These are phyloP conservation scores for Clonostachys byssicola DNA, from an alignment of 2,329 filamentous ascomycete genomes.

Conservation along the genomic window DNA sequence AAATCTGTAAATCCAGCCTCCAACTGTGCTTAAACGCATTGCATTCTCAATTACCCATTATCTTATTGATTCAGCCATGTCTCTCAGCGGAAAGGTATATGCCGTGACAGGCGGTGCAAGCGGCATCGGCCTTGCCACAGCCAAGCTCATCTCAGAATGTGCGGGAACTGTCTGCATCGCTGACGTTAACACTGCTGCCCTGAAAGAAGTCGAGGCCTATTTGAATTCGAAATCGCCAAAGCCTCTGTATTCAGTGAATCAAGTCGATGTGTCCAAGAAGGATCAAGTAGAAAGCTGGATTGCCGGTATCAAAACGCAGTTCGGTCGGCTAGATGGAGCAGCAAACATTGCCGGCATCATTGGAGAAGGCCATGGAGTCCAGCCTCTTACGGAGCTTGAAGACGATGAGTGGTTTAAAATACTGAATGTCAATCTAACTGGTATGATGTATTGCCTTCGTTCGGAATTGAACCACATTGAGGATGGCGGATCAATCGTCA, in stretches of 20 bases:
- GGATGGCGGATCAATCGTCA: slow-evolving; percentile 53
- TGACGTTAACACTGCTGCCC: slow-evolving; percentile 24
- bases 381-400: slow-evolving; percentile 33
- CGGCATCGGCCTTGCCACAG: slow-evolving; percentile 11
- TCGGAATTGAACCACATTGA: slow-evolving; percentile 33
- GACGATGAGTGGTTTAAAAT: slow-evolving; percentile 44
- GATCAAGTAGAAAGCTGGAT: slow-evolving; percentile 48
- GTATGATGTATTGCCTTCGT: slow-evolving; percentile 46
- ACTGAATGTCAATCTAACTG: slow-evolving; percentile 43
- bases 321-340: slow-evolving; percentile 48
- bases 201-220: slow-evolving; percentile 17
- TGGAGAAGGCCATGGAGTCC: slow-evolving; percentile 33
- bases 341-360: slow-evolving; percentile 52
- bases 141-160: slow-evolving; percentile 1
- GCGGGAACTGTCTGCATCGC: slow-evolving; percentile 26
- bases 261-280: slow-evolving; percentile 42
- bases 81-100: slow-evolving; percentile 3
- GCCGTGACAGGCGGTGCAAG: slow-evolving; percentile 10
- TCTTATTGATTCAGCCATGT: background rate
- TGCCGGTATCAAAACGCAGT: slow-evolving; percentile 32
- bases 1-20: too few relatives aligned
- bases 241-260: slow-evolving; percentile 23
- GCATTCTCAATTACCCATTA: too few relatives aligned
- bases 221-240: slow-evolving; percentile 15
- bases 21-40: too few relatives aligned